These are phyloP conservation scores for Trichocladium antarcticum DNA, from an alignment of 495 filamentous ascomycete species.

Conservation along the genomic window DNA sequence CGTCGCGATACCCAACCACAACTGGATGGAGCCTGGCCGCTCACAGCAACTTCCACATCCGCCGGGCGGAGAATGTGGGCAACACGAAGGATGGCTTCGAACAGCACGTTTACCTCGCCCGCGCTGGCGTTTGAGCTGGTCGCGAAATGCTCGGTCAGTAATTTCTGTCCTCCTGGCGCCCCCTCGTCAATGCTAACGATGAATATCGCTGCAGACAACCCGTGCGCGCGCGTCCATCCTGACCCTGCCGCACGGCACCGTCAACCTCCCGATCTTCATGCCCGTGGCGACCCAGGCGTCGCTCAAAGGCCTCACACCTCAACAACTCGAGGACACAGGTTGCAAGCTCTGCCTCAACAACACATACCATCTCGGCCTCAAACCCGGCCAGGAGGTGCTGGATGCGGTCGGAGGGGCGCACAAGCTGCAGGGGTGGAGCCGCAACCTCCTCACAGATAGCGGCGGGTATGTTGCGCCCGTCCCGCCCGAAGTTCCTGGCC, in stretches of 20 bases:
- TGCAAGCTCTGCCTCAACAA: slow-evolving; percentile 93
- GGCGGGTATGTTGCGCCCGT: slow-evolving; percentile 62
- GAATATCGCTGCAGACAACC: slow-evolving; percentile 63
- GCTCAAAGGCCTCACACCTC: slow-evolving; percentile 85
- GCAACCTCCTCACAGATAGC: slow-evolving; percentile 94
- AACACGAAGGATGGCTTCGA: slow-evolving; percentile 37
- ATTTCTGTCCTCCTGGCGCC: background rate
- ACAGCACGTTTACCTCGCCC: slow-evolving; percentile 33
- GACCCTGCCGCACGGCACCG: slow-evolving; percentile 80
- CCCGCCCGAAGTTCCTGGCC: background rate
- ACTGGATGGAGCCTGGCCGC: background rate
- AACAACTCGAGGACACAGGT: slow-evolving; percentile 77
- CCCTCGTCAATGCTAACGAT: background rate
- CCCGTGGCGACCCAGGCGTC: slow-evolving; percentile 97
- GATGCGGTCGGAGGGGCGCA: slow-evolving; percentile 85
- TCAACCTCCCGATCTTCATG: slow-evolving; percentile 91
- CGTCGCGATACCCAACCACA: background rate
- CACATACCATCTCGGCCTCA: slow-evolving; percentile 91
- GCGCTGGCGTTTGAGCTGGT: slow-evolving; percentile 75
- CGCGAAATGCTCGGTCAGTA: slow-evolving; percentile 70
- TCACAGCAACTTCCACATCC: background rate
- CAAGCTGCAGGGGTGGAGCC: slow-evolving; percentile 84
- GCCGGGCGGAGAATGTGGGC: slow-evolving; percentile 19
- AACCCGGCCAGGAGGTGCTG: slow-evolving; percentile 81
- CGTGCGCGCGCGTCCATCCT: slow-evolving; percentile 89